Base-by-base conservation (phyloP, 23 red algal species). In the Gracilaria vermiculophylla region DNA sequence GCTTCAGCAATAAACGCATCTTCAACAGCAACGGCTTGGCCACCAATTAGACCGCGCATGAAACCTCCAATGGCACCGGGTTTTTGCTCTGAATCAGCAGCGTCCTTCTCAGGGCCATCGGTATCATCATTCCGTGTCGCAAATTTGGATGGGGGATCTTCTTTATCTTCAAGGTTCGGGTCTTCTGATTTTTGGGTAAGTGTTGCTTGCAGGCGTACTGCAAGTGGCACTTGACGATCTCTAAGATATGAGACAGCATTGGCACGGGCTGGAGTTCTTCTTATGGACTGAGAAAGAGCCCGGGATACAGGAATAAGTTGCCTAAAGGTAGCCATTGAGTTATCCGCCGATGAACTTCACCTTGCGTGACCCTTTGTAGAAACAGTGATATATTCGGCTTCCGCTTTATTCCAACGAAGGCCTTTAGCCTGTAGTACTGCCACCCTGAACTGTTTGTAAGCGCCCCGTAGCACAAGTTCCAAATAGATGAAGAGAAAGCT, bases 21-120 rank as follows among this genome's bases (percentile, higher is more conserved):
- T 71, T 97, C 94, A 14, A 80, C 88, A 31, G 94, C 94, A 35
- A 91, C 89, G 25, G 91, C 54, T 28, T 78, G 78, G 14, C 94
- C 94, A 17, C 94, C 94, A 41, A 97, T 89, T 17, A 97, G 74
- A 47, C 94, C 94, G 34, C 94, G 89, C 65, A 97, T 78, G 55
- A 97, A 97, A 25, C 94, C 94, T 42, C 92, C 92, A 55, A 94
- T 86, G 24, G 83, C 83, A 36, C 92, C 85, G 13, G 73, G 80
- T 29, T 76, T 93, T 29, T 93, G 3, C 9, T 67, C 42, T 47
- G 35, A 28, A 19, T 19, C 49, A 28, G 51, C 57, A 5, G 50
- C 31, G 4, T 57, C 4, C 32, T 29, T 39, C 16, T 23, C 71
- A 53, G 42, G 6, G 1, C 53, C 47, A 24, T 53, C 84, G 34